These are phyloP conservation scores for Mesembryanthemum crystallinum DNA, from an alignment of 148 eudicot species.

Conservation along the genomic window DNA sequence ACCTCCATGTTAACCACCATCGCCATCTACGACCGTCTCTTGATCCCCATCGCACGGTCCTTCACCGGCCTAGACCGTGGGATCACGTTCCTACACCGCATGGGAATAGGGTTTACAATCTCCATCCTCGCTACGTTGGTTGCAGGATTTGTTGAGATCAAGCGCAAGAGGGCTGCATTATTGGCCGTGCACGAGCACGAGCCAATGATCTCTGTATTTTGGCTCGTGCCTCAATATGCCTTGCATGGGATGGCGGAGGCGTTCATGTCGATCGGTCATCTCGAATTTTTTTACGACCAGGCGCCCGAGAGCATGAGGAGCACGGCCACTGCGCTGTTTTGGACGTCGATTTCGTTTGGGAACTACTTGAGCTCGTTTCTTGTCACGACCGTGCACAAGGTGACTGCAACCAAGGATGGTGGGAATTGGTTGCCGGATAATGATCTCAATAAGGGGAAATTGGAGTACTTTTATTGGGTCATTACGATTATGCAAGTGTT, in stretches of 20 bases:
- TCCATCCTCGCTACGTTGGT: constrained; percentile 67
- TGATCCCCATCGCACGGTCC: constrained; percentile 52
- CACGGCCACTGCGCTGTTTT: constrained; percentile 70
- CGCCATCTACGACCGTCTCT: constrained; percentile 63
- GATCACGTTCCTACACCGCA: constrained; percentile 70
- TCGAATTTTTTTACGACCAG: constrained; percentile 86
- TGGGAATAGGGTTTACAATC: constrained; percentile 73
- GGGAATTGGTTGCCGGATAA: constrained; percentile 77
- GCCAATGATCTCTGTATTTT: constrained; percentile 56
- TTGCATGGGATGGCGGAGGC: constrained; percentile 88
- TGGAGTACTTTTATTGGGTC: constrained; percentile 85
- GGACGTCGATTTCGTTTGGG: constrained; percentile 60
- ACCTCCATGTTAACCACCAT: constrained; percentile 67
- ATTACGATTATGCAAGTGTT: constrained; percentile 58
- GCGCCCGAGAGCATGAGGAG: constrained; percentile 95
- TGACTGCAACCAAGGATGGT: constrained; percentile 37
- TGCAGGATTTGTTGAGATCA: constrained; percentile 67
- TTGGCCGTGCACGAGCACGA: constrained; percentile 13
- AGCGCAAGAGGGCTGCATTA: constrained; percentile 45
- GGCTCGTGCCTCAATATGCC: constrained; percentile 73
- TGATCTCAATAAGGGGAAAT: constrained; percentile 60
- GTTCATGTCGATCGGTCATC: constrained; percentile 82
- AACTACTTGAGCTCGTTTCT: constrained; percentile 60
- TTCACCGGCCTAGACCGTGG: constrained; percentile 70
- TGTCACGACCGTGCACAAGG: constrained; percentile 53